phyloP scores from a whole-genome alignment of 768 basidiomycete genomes.

The Leccinum longicurvipes region DNA sequence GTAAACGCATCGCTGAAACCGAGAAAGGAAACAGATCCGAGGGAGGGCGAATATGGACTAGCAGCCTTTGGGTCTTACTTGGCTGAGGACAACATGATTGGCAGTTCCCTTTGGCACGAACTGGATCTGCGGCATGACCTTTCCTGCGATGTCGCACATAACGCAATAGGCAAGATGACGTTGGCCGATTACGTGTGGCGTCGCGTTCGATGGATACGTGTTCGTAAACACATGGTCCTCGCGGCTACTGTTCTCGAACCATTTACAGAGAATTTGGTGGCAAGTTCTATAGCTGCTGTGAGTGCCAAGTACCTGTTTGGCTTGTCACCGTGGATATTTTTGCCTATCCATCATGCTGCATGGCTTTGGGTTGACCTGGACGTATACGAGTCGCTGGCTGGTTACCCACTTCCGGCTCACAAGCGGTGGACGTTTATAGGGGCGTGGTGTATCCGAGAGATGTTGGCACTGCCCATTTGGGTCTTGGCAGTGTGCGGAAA shows the following conservation, averaged over 20 bases:
- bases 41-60: conserved; percentile 48
- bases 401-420: conserved; percentile 51
- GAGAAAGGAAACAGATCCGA: conserved; percentile 19
- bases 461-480: conserved; percentile 87
- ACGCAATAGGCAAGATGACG: conserved; percentile 86
- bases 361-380: conserved; percentile 84
- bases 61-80: conserved; percentile 83
- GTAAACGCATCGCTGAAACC: conserved; percentile 67
- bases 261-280: conserved; percentile 81
- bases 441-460: conserved; percentile 80
- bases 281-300: conserved; percentile 60
- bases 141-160: conserved; percentile 86
- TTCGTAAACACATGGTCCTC: conserved; percentile 90
- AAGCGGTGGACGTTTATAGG: conserved; percentile 57
- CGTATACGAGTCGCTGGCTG: conserved; percentile 74
- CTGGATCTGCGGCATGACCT: conserved; percentile 83
- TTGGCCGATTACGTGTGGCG: conserved; percentile 83
- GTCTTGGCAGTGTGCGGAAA: conserved; percentile 75
- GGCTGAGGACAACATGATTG: conserved; percentile 99
- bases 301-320: conserved; percentile 51
- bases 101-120: conserved; percentile 89
- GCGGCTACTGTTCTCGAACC: conserved; percentile 88
- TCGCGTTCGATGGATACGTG: conserved; percentile 94
- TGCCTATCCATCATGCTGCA: conserved; percentile 54
- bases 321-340: conserved; percentile 51